phyloP scores from a whole-genome alignment of 2,329 filamentous ascomycete species.

The Cercospora sesami region DNA sequence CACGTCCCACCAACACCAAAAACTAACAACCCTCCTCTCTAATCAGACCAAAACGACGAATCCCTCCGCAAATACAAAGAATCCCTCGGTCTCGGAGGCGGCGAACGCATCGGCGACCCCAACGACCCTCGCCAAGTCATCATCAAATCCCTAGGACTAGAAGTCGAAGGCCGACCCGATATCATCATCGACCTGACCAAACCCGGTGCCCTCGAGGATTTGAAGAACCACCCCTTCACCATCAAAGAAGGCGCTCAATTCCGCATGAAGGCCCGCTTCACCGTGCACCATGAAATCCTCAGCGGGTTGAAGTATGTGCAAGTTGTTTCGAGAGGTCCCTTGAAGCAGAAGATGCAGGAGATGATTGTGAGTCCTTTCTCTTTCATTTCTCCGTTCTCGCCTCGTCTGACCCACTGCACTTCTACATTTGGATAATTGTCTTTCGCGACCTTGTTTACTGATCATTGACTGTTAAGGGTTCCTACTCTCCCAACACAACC shows the following conservation, averaged over 20 bases:
- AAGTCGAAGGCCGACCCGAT: slow-evolving; percentile 74
- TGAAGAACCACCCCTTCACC: slow-evolving; percentile 91
- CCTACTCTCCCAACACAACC: slow-evolving; percentile 88
- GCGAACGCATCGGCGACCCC: slow-evolving; percentile 52
- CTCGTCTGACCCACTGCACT: neutral
- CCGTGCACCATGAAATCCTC: slow-evolving; percentile 94
- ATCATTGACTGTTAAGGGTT: slow-evolving; percentile 64
- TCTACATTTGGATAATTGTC: neutral
- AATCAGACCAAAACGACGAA: slow-evolving; percentile 72
- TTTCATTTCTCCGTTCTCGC: neutral
- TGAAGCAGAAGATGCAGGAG: slow-evolving; percentile 90
- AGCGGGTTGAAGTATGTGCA: slow-evolving; percentile 96
- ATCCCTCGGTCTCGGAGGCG: slow-evolving; percentile 79
- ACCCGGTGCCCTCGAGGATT: slow-evolving; percentile 69
- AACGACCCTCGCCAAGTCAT: slow-evolving; percentile 88
- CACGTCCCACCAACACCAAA: neutral
- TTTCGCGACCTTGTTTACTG: neutral
- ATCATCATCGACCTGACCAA: slow-evolving; percentile 84
- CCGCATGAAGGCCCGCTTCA: slow-evolving; percentile 91
- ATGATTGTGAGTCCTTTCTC: slow-evolving; percentile 79
- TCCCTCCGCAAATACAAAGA: slow-evolving; percentile 97
- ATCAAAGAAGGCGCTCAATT: slow-evolving; percentile 96
- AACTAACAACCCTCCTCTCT: neutral
- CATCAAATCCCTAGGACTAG: slow-evolving; percentile 86
- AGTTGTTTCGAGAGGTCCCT: slow-evolving; percentile 83